Evolutionary conservation across 805 yeast species (phyloP).

Genomic region (Metschnikowia continentalis): DNA sequence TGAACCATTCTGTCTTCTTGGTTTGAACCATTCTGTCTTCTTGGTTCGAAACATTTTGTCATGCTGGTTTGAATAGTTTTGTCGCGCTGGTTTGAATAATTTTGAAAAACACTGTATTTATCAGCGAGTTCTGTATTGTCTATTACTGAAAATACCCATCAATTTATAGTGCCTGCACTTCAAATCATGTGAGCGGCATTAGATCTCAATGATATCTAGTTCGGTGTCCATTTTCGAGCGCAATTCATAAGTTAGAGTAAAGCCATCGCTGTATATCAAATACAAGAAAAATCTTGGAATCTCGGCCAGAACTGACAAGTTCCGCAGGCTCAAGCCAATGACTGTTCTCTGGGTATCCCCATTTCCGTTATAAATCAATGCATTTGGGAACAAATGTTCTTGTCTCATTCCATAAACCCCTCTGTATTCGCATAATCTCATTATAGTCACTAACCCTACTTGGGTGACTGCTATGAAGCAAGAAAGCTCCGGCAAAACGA

Average conservation of each 20-base stretch:
- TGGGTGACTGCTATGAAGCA: constrained; percentile 34
- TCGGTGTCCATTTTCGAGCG: background rate
- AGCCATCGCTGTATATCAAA: constrained; percentile 33
- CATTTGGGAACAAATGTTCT: constrained; percentile 40
- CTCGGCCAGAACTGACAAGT: constrained; percentile 19
- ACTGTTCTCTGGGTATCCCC: constrained; percentile 29
- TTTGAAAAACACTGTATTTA: too few species aligned
- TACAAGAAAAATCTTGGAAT: constrained; percentile 29
- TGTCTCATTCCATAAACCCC: constrained; percentile 42
- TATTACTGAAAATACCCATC: background rate
- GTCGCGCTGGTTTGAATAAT: too few species aligned
- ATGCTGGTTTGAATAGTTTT: too few species aligned
- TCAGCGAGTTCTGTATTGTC: background rate
- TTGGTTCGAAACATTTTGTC: too few species aligned
- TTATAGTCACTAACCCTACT: constrained; percentile 33
- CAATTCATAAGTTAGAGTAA: constrained; percentile 15
- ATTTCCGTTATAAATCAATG: constrained; percentile 24
- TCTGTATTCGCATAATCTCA: constrained; percentile 34
- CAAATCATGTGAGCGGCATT: too few species aligned
- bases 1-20: too few species aligned
- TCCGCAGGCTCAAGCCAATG: constrained; percentile 27
- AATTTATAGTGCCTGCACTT: background rate
- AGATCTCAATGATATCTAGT: background rate
- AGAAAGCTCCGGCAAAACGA: constrained; percentile 33
- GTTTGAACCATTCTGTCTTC: too few species aligned